Evolutionary conservation across 192 early-diverging fungal genomes (phyloP), one percentile per base, ranked within the genome.

Genomic region (Backusella macrospora): DNA sequence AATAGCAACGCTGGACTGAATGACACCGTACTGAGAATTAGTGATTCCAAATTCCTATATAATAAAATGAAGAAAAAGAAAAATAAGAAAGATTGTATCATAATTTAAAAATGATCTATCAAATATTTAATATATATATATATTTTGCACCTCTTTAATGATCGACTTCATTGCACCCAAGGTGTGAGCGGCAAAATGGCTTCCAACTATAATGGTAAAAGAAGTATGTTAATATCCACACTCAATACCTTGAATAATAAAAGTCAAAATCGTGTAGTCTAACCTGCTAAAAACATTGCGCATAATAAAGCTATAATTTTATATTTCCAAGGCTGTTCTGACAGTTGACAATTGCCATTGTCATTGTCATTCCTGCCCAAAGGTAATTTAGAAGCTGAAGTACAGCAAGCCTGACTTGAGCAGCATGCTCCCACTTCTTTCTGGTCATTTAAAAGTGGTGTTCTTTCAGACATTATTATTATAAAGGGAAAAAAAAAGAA

Each of bases 81-180:
- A 68, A 52, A 34, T 38, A 62, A 18, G 34, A 59, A 34, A 21
- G 4, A 21, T 45, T 62, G 3, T 75, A 37, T 62, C 39, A 48
- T 38, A 26, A 45, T 29, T 46, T 42, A 69, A 44, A 46, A 68
- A 49, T 65, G 23, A 29, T 23, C n/a, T 14, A 21, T 14, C 2
- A 21, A 18, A 9, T 9, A 18, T 13, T 16, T 16, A 45, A 21
- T 71, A 21, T 59, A 23, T 14, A 23, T 47, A 21, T 44, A 1
- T 42, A 21, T 38, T 45, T 42, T 29, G 21, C 86, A 90, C 92
- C 83, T 92, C 85, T 72, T 92, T 93, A 52, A 93, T 80, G 15
- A 89, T 92, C 52, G 88, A 86, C 64, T 93, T 93, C 73, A 92
- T 76, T 6, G 91, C 89, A 5, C 92, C 88, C 34, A 92, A 83